Base-by-base conservation (phyloP, 495 filamentous ascomycete species). In the Geopyxis carbonaria region DNA sequence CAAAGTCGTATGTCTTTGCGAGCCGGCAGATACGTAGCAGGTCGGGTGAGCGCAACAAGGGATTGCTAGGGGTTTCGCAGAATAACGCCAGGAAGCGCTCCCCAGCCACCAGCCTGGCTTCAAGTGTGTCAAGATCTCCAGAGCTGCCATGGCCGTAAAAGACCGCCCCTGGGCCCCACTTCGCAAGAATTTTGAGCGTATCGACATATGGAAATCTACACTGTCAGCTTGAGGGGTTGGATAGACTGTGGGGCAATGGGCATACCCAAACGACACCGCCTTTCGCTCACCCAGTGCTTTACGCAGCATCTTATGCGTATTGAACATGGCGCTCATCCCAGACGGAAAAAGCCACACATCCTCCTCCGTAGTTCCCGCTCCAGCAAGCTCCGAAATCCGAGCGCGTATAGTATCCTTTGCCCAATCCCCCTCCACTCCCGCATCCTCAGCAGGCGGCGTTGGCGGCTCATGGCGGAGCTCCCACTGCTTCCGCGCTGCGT, bases 281-380 rank as follows among this genome's bases (percentile, higher is more conserved):
- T 79, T 78, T 43, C 65, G 52, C 18, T 50, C 59, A 8, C 70
- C 73, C 30, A 72, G 21, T 2, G 28, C 67, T 40, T 60, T 61
- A 43, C 91, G 58, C 14, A 93, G 57, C 21, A 67, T 68, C 37
- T 76, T 75, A 57, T 95, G 89, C 0, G 77, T 66, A 45, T 83
- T 80, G 59, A 85, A 97, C 15, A 97, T 94, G 24, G 89, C 73
- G 51, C 75, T 93, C 86, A 97, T 97, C 18, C 89, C 89, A 31
- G 69, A 76, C 1, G 91, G 80, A 47, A 79, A 83, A 0, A 95
- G 65, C 48, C 80, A 89, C 24, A 97, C 76, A 57, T 95, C 91
- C 13, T 87, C 72, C 58, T 92, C 84, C 5, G 74, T 73, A 10
- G 83, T 77, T 13, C 86, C 91, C 6, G 91, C 80, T n/a, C n/a